Evolutionary conservation across 306 rosid species (phyloP).

Genomic region (Erythrophleum fordii): DNA sequence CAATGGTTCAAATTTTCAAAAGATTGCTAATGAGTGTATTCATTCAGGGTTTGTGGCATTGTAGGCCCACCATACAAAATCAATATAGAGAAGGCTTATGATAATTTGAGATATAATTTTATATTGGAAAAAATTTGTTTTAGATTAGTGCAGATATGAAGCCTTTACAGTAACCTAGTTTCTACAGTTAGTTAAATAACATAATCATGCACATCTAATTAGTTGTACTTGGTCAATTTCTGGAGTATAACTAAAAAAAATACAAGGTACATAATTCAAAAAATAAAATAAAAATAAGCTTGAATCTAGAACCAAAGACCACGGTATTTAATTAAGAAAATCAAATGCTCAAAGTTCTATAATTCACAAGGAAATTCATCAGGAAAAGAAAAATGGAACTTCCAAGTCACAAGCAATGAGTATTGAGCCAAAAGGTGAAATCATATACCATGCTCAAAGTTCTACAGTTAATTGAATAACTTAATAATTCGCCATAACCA

Average conservation of each 20-base stretch:
- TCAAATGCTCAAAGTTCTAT: no score
- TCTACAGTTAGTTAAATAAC: no score
- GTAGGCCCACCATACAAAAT: not conserved
- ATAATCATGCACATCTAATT: conserved; percentile 22
- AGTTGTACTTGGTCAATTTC: not conserved
- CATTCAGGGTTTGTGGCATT: not conserved
- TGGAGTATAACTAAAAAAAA: conserved; percentile 4
- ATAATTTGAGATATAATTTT: not conserved
- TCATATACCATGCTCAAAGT: no score
- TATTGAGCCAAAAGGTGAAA: no score
- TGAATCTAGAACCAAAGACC: conserved; percentile 13
- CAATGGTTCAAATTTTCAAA: not conserved
- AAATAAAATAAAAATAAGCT: not conserved
- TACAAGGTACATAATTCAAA: conserved; percentile 7
- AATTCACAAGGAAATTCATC: no score
- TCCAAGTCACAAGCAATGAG: no score
- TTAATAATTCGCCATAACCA: no score
- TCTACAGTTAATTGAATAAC: no score
- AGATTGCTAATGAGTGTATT: not conserved
- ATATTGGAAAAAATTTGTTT: not conserved
- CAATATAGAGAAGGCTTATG: not conserved
- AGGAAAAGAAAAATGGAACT: no score
- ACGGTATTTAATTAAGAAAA: no score
- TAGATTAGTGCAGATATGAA: not conserved
- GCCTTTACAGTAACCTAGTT: not conserved